Percentiles rank a stretch among this genome's conserved stretches.
phyloP scores from a whole-genome alignment of 352 stramenopile genomes.

The Aphanomyces cochlioides region DNA sequence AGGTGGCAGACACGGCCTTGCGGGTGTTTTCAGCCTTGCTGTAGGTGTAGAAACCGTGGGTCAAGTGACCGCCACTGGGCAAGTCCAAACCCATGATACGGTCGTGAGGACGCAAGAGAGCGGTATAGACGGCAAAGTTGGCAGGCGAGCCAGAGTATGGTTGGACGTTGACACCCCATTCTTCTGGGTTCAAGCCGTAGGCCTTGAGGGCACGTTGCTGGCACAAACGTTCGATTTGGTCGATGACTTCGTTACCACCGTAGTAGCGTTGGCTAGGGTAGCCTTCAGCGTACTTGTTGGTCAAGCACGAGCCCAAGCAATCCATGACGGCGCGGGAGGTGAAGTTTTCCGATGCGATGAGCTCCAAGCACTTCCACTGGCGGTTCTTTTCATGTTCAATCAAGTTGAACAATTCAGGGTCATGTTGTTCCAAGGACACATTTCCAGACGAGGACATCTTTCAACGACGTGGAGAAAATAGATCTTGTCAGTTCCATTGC shows the following conservation, averaged over 20 bases:
- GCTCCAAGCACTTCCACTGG: constrained; percentile 96
- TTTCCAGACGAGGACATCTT: constrained; percentile 39
- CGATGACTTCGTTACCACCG: constrained; percentile 97
- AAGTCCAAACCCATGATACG: constrained; percentile 99
- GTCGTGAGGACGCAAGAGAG: constrained; percentile 95
- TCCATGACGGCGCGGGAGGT: constrained; percentile 98
- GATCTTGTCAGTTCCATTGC: too few relatives aligned
- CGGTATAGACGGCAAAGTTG: constrained; percentile 99
- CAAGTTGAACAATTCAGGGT: constrained; percentile 97
- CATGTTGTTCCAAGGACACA: constrained; percentile 88
- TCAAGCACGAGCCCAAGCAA: constrained; percentile 96
- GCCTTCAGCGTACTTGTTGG: constrained; percentile 99
- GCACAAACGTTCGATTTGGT: constrained; percentile 95
- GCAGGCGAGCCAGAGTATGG: constrained; percentile 96
- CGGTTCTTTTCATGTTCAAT: constrained; percentile 98
- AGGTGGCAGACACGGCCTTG: constrained; percentile 98
- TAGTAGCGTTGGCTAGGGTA: constrained; percentile 95
- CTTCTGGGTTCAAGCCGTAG: constrained; percentile 87
- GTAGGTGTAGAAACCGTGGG: constrained; percentile 98
- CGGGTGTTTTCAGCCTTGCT: constrained; percentile 94
- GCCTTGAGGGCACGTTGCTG: constrained; percentile 91
- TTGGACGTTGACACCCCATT: constrained; percentile 99
- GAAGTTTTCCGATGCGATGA: constrained; percentile 99
- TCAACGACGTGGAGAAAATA: too few relatives aligned
- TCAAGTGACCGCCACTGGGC: constrained; percentile 97